phyloP scores from a whole-genome alignment of 2,329 filamentous ascomycete species.

The Colletotrichum orbiculare region DNA sequence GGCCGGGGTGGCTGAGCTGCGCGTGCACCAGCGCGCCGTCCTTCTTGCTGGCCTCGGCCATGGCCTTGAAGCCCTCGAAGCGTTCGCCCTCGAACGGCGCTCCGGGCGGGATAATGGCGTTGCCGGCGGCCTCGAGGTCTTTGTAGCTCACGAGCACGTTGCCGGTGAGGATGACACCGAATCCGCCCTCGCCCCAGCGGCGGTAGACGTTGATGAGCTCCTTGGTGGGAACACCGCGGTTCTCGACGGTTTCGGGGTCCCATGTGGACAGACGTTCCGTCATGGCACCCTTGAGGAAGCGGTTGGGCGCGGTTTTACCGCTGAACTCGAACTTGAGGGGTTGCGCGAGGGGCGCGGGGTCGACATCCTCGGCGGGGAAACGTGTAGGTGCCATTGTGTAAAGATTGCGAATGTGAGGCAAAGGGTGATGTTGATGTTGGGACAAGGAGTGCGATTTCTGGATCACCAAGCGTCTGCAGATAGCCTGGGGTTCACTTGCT shows the following conservation, averaged over 20 bases:
- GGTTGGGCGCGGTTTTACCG: slow-evolving; percentile 67
- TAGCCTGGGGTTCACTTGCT: no score
- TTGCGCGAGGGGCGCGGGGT: slow-evolving; percentile 48
- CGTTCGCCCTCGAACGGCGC: slow-evolving; percentile 64
- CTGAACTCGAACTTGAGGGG: slow-evolving; percentile 63
- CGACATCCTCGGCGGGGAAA: slow-evolving; percentile 18
- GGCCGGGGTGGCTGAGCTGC: slow-evolving; percentile 72
- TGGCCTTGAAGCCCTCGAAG: slow-evolving; percentile 64
- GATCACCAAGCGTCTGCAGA: no score
- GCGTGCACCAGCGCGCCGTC: slow-evolving; percentile 66
- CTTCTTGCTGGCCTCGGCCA: slow-evolving; percentile 60
- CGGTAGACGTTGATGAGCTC: slow-evolving; percentile 64
- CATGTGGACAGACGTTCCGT: slow-evolving; percentile 72
- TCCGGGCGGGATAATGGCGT: slow-evolving; percentile 65
- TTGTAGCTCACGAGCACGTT: slow-evolving; percentile 71
- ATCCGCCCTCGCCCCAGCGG: slow-evolving; percentile 65
- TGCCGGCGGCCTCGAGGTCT: slow-evolving; percentile 64
- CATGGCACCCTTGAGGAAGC: slow-evolving; percentile 76
- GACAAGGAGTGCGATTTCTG: no score
- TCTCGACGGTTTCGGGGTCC: slow-evolving; percentile 61
- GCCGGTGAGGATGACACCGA: slow-evolving; percentile 66
- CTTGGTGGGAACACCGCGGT: slow-evolving; percentile 56
- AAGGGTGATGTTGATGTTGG: no score
- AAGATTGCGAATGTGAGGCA: neutral
- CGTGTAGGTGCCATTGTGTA: slow-evolving; percentile 16